Base-by-base conservation (phyloP, 352 stramenopile species). In the Thalassiosira delicatula region DNA sequence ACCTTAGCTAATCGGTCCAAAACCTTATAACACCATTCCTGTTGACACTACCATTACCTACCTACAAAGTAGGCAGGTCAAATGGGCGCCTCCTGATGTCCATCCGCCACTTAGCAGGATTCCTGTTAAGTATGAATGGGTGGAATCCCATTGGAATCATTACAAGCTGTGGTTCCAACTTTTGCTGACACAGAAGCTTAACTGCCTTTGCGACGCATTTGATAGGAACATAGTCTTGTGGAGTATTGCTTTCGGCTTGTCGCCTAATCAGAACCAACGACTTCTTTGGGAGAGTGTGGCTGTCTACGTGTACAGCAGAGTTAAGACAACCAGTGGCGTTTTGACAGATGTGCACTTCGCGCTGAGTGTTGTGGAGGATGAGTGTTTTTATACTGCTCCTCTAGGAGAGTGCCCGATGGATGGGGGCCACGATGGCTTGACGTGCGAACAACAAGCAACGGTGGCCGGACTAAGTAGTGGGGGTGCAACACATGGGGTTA, bases 81-180 rank as follows among this genome's bases (percentile, higher is more conserved):
- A n/a, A n/a, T n/a, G n/a, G n/a, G n/a, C n/a, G n/a, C n/a, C n/a
- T n/a, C n/a, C n/a, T n/a, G n/a, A n/a, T n/a, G n/a, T n/a, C n/a
- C n/a, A n/a, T n/a, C n/a, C n/a, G n/a, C n/a, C n/a, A n/a, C n/a
- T n/a, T n/a, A n/a, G n/a, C n/a, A n/a, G n/a, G n/a, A n/a, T n/a
- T n/a, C n/a, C n/a, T n/a, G n/a, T n/a, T n/a, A n/a, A n/a, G n/a
- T 57, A 70, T 57, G 54, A 35, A 40, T 62, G 51, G 54, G 27
- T 70, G 3, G 3, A 4, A 37, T 32, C 40, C 12, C 61, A 70
- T 23, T 40, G 57, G 25, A n/a, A 56, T 21, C 4, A 70, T n/a
- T 25, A 21, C 3, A 62, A 62, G 12, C 21, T 40, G 23, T 62
- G 54, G 54, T 29, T 42, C 3, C 3, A 62, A 21, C 54, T 42